These are phyloP conservation scores for Fusarium torreyae DNA, from an alignment of 2,329 filamentous ascomycete genomes.

Conservation along the genomic window DNA sequence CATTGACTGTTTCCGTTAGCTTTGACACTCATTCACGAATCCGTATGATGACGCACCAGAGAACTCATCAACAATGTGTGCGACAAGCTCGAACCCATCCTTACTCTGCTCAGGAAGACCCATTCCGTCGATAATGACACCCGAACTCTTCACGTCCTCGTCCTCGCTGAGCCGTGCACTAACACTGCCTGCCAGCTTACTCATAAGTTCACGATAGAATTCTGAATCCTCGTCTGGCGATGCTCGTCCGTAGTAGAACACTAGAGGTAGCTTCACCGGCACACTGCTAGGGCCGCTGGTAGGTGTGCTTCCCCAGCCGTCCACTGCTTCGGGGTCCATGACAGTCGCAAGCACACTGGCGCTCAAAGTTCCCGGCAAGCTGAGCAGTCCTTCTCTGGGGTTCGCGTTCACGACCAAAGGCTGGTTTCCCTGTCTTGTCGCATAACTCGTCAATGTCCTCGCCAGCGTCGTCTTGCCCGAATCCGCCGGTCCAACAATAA, in stretches of 20 bases:
- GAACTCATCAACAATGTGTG: constrained; percentile 77
- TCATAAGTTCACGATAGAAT: constrained; percentile 81
- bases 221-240: constrained; percentile 79
- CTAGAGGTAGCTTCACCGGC: constrained; percentile 91
- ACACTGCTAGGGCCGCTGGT: constrained; percentile 91
- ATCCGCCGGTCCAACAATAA: constrained; percentile 84
- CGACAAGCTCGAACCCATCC: constrained; percentile 80
- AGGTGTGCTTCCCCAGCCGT: constrained; percentile 90
- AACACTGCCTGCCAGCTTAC: constrained; percentile 83
- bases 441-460: constrained; percentile 84
- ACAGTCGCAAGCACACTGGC: constrained; percentile 90
- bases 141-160: constrained; percentile 76
- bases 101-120: constrained; percentile 77
- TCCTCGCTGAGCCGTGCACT: constrained; percentile 85
- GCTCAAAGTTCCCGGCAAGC: constrained; percentile 84
- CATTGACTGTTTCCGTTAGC: constrained; percentile 76
- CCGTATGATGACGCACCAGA: constrained; percentile 56
- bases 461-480: constrained; percentile 87
- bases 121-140: constrained; percentile 89
- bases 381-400: constrained; percentile 83
- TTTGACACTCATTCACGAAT: not conserved
- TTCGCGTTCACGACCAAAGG: constrained; percentile 90
- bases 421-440: constrained; percentile 79
- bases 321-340: constrained; percentile 83
- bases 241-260: constrained; percentile 87